Base-by-base conservation (phyloP, 2,329 filamentous ascomycete genomes). In the Penicillium sp. region DNA sequence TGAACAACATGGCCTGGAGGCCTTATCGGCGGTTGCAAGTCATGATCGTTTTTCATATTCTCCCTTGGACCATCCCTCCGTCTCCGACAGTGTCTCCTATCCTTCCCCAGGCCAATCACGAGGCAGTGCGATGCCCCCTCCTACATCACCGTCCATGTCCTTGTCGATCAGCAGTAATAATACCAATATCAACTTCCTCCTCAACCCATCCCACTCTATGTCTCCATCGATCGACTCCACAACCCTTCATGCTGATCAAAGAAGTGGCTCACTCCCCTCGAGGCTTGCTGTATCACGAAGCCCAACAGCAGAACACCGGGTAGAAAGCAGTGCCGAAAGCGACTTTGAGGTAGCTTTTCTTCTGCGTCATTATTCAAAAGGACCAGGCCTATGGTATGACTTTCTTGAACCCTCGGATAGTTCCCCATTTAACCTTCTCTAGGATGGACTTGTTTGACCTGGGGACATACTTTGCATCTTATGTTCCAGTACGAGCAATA, bases 261-360 rank as follows among this genome's bases (percentile, higher is more conserved):
- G 66, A 49, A 64, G 65, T n/a, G 68, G 68, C 6, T 66, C 72
- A 1, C 67, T 69, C 49, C 66, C 67, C 22, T 46, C 69, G 2
- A 63, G 63, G 20, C 60, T 69, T 11, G 57, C 59, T n/a, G 47
- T 49, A 31, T 63, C 63, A 31, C 66, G 63, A 43, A 50, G n/a
- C n/a, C n/a, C 56, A 14, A 46, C 54, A 33, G 49, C 59, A 12
- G 67, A 69, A 25, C 51, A 58, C n/a, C 61, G 65, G 55, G 41
- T 62, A 22, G 67, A 74, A 22, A 56, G 56, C 5, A 58, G 69
- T 22, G 66, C 66, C 15, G 76, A 80, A 27, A 70, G 64, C 29
- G 81, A 85, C 49, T 80, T 83, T 58, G 83, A 86, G 62, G 77
- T 82, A 54, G 80, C 82, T n/a, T 86, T 82, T 61, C 74, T 86